Percentiles rank a stretch among this genome's conserved stretches.
These are phyloP conservation scores for Fraxinus ornus DNA, from an alignment of 305 asterid genomes.

Conservation along the genomic window DNA sequence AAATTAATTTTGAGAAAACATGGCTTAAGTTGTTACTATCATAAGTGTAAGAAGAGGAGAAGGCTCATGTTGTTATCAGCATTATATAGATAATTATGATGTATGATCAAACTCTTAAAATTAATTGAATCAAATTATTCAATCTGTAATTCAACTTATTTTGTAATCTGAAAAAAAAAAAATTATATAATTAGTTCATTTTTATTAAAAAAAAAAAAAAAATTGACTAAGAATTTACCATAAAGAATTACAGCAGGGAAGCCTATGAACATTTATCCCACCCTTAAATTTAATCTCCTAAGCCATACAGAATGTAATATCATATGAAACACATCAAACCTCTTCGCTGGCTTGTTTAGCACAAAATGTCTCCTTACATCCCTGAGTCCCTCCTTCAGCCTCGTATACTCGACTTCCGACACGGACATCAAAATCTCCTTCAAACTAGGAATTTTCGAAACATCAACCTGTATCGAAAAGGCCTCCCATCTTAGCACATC, in stretches of 20 bases:
- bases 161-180: background rate
- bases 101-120: background rate
- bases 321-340: constrained; percentile 84
- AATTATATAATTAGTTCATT: background rate
- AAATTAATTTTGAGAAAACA: background rate
- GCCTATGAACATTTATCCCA: background rate
- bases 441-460: constrained; percentile 55
- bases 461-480: constrained; percentile 57
- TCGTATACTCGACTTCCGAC: constrained; percentile 45
- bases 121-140: background rate
- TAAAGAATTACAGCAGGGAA: background rate
- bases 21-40: background rate
- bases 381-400: constrained; percentile 62
- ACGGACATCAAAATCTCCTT: constrained; percentile 63
- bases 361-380: constrained; percentile 76
- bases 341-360: constrained; percentile 59
- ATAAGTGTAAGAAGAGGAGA: background rate
- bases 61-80: background rate
- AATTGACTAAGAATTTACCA: background rate
- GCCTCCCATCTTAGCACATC: constrained; percentile 91
- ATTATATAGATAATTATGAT: background rate
- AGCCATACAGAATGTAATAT: constrained; percentile 90
- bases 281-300: constrained; percentile 61
- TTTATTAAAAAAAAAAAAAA: too few species aligned
- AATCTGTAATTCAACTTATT: background rate